Evolutionary conservation across 805 yeast genomes (phyloP).

Genomic region (Saccharomycopsis olivae): DNA sequence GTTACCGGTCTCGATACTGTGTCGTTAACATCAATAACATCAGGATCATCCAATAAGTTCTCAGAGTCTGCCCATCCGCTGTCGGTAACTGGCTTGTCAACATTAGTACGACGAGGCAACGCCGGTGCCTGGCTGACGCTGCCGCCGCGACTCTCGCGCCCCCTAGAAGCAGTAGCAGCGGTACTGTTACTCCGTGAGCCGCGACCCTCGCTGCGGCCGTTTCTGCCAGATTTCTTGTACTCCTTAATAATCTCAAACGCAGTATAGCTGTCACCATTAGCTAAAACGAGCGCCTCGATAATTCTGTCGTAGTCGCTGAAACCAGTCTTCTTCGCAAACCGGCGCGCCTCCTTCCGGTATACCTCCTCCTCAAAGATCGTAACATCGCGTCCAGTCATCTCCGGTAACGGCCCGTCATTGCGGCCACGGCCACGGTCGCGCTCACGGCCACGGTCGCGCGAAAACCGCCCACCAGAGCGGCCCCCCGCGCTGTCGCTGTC

Average conservation of each 20-base stretch:
- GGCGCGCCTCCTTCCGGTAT: conserved; percentile 38
- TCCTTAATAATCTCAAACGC: conserved; percentile 50
- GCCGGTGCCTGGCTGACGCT: conserved; percentile 13
- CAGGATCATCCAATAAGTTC: conserved; percentile 15
- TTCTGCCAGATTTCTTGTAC: conserved; percentile 13
- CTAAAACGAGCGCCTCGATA: conserved; percentile 50
- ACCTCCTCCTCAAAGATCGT: conserved; percentile 43
- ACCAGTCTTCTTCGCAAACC: conserved; percentile 43
- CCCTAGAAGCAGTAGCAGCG: not conserved
- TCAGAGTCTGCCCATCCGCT: conserved; percentile 13
- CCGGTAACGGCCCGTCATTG: conserved; percentile 25
- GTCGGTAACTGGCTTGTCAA: conserved; percentile 10
- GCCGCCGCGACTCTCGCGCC: not conserved
- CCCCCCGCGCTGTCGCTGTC: not conserved
- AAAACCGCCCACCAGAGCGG: too few relatives aligned
- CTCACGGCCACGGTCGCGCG: too few relatives aligned
- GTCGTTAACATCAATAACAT: conserved; percentile 7
- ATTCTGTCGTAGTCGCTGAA: conserved; percentile 44
- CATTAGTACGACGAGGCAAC: conserved; percentile 16
- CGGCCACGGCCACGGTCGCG: too few relatives aligned
- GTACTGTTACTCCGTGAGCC: not conserved
- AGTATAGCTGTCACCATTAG: conserved; percentile 46
- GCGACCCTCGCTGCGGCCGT: too few relatives aligned
- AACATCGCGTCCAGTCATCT: conserved; percentile 39
- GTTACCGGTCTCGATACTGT: conserved; percentile 10